Evolutionary conservation across 805 yeast genomes (phyloP).

Genomic region (Danielia oregonensis): DNA sequence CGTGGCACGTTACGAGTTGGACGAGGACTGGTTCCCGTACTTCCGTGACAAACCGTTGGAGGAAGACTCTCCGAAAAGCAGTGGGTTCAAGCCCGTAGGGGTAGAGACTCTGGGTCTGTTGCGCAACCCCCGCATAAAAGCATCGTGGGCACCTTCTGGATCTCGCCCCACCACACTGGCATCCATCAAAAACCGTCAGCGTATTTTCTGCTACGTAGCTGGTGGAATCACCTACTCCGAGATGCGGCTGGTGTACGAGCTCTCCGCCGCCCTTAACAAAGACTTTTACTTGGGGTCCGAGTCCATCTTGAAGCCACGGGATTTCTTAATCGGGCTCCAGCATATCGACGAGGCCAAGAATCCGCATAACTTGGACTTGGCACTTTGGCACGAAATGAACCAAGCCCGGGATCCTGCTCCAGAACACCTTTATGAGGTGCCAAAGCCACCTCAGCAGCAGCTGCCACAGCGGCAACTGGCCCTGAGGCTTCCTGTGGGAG

Average conservation of each 20-base stretch:
- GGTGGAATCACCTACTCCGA: conserved; percentile 92
- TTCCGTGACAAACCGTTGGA: conserved; percentile 68
- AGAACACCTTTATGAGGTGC: conserved; percentile 13
- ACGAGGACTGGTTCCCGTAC: conserved; percentile 64
- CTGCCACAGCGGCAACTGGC: not conserved
- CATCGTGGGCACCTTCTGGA: conserved; percentile 17
- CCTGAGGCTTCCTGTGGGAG: not conserved
- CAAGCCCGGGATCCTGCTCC: conserved; percentile 14
- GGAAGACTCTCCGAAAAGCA: conserved; percentile 31
- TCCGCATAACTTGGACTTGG: conserved; percentile 41
- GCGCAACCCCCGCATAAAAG: conserved; percentile 15
- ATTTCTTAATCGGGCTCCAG: conserved; percentile 41
- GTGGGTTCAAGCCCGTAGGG: conserved; percentile 2
- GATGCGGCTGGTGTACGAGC: conserved; percentile 67
- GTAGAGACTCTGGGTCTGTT: conserved; percentile 8
- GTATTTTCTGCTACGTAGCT: conserved; percentile 74
- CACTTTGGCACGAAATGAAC: conserved; percentile 9
- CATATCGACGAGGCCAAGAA: conserved; percentile 32
- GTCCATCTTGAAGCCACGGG: conserved; percentile 47
- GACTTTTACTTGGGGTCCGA: conserved; percentile 51
- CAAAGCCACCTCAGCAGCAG: conserved; percentile 5
- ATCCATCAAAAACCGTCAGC: conserved; percentile 41
- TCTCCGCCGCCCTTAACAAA: conserved; percentile 56
- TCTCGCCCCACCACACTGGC: conserved; percentile 14
- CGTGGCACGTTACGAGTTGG: conserved; percentile 49